A percentile compares a stretch with the other conserved stretches of the same genome.
Conservation (phyloP, 805 yeast species). For the Jamesozyma hellenica region DNA sequence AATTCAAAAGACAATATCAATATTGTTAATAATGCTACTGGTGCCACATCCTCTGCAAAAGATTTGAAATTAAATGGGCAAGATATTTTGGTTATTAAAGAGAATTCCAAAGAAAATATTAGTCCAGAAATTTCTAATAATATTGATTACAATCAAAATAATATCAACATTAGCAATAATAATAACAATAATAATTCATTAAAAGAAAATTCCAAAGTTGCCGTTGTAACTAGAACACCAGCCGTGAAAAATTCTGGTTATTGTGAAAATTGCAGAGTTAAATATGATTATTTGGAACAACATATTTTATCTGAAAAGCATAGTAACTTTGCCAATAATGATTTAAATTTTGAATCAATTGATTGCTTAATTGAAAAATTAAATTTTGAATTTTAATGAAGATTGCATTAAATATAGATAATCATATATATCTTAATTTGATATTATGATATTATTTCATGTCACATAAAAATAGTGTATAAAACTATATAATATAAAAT, state of each 20-base stretch:
- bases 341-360: constrained; percentile 62
- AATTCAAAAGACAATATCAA: not conserved
- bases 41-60: not conserved
- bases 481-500: too few relatives aligned
- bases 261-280: constrained; percentile 87
- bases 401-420: not conserved
- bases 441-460: not conserved
- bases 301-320: constrained; percentile 67
- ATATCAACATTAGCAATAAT: not conserved
- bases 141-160: not conserved
- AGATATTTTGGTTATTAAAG: not conserved
- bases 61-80: not conserved
- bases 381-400: constrained; percentile 18
- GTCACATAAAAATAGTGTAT: not conserved
- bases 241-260: constrained; percentile 49
- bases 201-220: not conserved
- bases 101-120: not conserved
- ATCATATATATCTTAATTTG: not conserved
- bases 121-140: not conserved
- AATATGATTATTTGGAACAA: constrained; percentile 67
- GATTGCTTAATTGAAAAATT: constrained; percentile 54
- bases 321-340: constrained; percentile 64
- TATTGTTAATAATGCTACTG: not conserved
- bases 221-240: constrained; percentile 5
- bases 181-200: not conserved